phyloP scores from a whole-genome alignment of 768 basidiomycete species.

The Russula earlei region DNA sequence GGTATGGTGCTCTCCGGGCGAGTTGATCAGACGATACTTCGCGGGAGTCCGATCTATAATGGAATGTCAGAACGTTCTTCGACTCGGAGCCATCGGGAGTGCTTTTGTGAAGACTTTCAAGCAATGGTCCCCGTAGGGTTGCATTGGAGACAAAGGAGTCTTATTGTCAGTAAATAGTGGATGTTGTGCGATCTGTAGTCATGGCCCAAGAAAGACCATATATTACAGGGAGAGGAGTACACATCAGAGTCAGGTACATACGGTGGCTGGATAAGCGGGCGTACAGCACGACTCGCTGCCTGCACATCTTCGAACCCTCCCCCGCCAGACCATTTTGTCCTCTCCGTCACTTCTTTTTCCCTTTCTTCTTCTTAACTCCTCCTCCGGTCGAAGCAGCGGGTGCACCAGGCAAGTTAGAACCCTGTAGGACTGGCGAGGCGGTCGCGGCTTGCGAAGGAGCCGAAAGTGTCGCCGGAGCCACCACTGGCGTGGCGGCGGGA shows the following conservation, averaged over 20 bases:
- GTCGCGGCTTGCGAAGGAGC: slow-evolving; percentile 3
- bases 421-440: neutral
- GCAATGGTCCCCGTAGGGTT: no score
- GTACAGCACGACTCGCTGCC: neutral
- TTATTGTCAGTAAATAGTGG: neutral
- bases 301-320: neutral
- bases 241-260: neutral
- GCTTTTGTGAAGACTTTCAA: no score
- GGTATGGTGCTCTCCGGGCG: no score
- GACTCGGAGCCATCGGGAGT: no score
- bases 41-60: no score
- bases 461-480: slow-evolving; percentile 1
- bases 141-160: no score
- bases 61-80: no score
- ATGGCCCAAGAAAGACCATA: neutral
- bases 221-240: neutral
- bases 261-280: neutral
- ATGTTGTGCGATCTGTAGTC: neutral
- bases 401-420: slow-evolving; percentile 5
- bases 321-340: neutral
- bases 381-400: slow-evolving; percentile 34
- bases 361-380: slow-evolving; percentile 76
- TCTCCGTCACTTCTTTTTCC: slow-evolving; percentile 63
- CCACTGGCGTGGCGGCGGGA: neutral
- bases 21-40: no score